Base-by-base conservation (phyloP, 73 alveolate genomes). In the Stentor coeruleus region DNA sequence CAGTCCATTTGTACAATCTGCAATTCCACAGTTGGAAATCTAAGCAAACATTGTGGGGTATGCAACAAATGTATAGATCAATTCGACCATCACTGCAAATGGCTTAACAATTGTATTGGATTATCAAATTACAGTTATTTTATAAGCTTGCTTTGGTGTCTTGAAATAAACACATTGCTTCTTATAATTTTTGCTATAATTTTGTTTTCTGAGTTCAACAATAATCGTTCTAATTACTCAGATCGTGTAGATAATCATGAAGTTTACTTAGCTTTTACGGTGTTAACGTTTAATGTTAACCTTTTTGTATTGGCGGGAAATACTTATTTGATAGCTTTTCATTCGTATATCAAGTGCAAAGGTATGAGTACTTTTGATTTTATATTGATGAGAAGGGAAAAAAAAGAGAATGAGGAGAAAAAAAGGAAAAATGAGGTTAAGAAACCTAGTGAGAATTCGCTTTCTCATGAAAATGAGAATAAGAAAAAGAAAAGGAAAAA, bases 81-180 rank as follows among this genome's bases (percentile, higher is more conserved):
- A 11, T 60, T 60, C 80, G 80, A 60, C 41, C 80, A 60, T 26
- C 80, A 60, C 28, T 60, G 80, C 28, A 60, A 60, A 60, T 60
- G 80, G 80, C 55, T 60, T 14, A 60, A 60, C 41, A 60, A 60
- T 38, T 60, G 80, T 26, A 60, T 60, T 6, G 80, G 55, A 28
- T 6, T 60, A 6, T 14, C 11, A 28, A 60, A 35, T 60, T 60
- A 60, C 41, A 35, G 36, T 6, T 60, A 60, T 35, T 60, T 60
- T 35, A 60, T 60, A 6, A 20, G 28, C 66, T 20, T 49, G 6
- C 66, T 49, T 49, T 49, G 66, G 66, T 11, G 66, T 20, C 20
- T 49, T 6, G 66, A 49, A 20, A 49, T 49, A 49, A 49, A 49
- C 20, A 49, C 20, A 6, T 11, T 49, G 20, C 6, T 49, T 49